phyloP scores from a whole-genome alignment of 2,329 filamentous ascomycete species.

The Chaetothyriales sp. region DNA sequence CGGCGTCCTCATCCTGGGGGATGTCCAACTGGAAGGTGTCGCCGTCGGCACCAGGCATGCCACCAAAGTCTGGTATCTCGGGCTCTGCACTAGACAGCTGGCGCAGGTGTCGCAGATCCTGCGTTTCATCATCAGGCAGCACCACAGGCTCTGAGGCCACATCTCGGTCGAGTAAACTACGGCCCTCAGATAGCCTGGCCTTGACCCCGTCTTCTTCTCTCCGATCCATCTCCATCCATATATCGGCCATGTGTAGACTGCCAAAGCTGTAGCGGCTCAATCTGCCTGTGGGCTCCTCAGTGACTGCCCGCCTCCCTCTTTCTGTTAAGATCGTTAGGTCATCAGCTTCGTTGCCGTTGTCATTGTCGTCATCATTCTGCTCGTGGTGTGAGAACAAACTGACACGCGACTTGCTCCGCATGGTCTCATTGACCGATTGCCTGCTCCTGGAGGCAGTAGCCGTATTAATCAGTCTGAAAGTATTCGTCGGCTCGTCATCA shows the following conservation, averaged over 20 bases:
- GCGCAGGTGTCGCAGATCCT: conserved; percentile 23
- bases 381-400: conserved; percentile 31
- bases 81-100: conserved; percentile 6
- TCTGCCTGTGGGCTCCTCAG: conserved; percentile 24
- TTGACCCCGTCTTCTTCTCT: conserved; percentile 21
- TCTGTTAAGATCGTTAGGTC: conserved; percentile 22
- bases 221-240: conserved; percentile 28
- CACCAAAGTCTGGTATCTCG: conserved; percentile 16
- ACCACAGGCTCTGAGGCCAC: conserved; percentile 5
- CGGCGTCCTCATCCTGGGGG: conserved; percentile 19
- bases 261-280: conserved; percentile 31
- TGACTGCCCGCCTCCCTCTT: conserved; percentile 27
- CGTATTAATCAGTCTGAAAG: conserved; percentile 14
- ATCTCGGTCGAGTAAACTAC: conserved; percentile 15
- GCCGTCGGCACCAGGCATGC: conserved; percentile 22
- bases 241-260: conserved; percentile 34
- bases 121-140: conserved; percentile 26
- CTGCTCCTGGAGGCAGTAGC: background rate
- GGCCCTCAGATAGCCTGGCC: conserved; percentile 18
- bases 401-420: conserved; percentile 20
- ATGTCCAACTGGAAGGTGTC: conserved; percentile 14
- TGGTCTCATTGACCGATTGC: background rate
- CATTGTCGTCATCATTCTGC: conserved; percentile 16
- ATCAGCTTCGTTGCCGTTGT: conserved; percentile 1
- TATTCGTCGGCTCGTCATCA: conserved; percentile 11